phyloP scores from a whole-genome alignment of 2,329 filamentous ascomycete genomes.

The Talaromyces marneffei region DNA sequence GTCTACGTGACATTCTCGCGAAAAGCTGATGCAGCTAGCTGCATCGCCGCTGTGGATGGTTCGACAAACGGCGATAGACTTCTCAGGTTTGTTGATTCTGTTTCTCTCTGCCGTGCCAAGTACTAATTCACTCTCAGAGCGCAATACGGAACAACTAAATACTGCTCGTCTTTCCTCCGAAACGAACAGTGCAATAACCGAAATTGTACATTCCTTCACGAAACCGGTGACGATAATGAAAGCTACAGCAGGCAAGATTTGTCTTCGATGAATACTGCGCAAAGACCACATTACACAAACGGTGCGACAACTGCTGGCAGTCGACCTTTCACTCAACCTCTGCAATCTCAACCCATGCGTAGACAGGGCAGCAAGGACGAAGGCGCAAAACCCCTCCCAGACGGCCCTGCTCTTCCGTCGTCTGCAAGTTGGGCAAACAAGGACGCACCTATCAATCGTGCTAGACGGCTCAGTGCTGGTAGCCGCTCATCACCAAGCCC shows the following conservation, averaged over 20 bases:
- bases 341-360: constrained; percentile 55
- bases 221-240: constrained; percentile 95
- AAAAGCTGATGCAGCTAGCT: constrained; percentile 82
- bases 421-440: constrained; percentile 86
- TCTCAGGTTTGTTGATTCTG: constrained; percentile 59
- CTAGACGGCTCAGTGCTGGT: constrained; percentile 66
- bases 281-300: constrained; percentile 61
- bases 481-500: constrained; percentile 79
- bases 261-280: constrained; percentile 87
- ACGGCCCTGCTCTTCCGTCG: constrained; percentile 84
- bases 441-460: constrained; percentile 59
- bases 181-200: constrained; percentile 92
- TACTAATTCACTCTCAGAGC: constrained; percentile 41
- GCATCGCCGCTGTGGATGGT: constrained; percentile 87
- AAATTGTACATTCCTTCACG: constrained; percentile 96
- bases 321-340: constrained; percentile 48
- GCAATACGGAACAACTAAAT: constrained; percentile 88
- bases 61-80: constrained; percentile 84
- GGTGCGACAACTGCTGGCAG: constrained; percentile 35
- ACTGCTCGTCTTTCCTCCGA: constrained; percentile 93
- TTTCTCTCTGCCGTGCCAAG: background rate
- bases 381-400: constrained; percentile 53
- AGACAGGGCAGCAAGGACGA: constrained; percentile 71
- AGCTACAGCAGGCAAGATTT: constrained; percentile 92
- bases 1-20: constrained; percentile 98